Conservation (phyloP, 441 rosid species). For the Biscutella auriculata region DNA sequence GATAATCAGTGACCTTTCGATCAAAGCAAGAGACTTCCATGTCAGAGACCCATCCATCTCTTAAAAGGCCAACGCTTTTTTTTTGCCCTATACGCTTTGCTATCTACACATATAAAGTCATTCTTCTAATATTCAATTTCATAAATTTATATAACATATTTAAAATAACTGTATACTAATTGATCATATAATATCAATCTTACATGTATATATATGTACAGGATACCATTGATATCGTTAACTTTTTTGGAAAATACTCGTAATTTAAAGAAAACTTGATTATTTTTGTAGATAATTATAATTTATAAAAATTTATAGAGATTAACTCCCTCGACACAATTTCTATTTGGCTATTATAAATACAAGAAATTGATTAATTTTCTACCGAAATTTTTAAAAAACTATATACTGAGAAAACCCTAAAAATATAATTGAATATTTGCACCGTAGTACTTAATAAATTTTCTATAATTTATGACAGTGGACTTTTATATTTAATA, state of each 20-base stretch:
- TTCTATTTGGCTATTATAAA: not conserved
- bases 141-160: too few species aligned
- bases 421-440: too few species aligned
- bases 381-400: too few species aligned
- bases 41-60: slow-evolving; percentile 9
- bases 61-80: slow-evolving; percentile 17
- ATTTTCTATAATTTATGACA: too few species aligned
- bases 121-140: not conserved
- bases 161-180: not conserved
- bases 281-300: not conserved
- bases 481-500: too few species aligned
- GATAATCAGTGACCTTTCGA: slow-evolving; percentile 19
- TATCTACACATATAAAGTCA: slow-evolving; percentile 6
- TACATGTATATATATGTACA: not conserved
- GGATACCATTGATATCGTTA: not conserved
- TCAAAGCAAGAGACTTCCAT: not conserved
- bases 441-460: too few species aligned
- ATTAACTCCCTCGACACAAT: not conserved
- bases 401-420: too few species aligned
- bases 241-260: not conserved
- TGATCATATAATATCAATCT: not conserved
- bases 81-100: slow-evolving; percentile 4
- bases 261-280: not conserved
- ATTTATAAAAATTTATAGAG: not conserved
- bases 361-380: too few species aligned